phyloP scores from a whole-genome alignment of 225 moss, liverwort and hornwort genomes.

The Polytrichum formosum region DNA sequence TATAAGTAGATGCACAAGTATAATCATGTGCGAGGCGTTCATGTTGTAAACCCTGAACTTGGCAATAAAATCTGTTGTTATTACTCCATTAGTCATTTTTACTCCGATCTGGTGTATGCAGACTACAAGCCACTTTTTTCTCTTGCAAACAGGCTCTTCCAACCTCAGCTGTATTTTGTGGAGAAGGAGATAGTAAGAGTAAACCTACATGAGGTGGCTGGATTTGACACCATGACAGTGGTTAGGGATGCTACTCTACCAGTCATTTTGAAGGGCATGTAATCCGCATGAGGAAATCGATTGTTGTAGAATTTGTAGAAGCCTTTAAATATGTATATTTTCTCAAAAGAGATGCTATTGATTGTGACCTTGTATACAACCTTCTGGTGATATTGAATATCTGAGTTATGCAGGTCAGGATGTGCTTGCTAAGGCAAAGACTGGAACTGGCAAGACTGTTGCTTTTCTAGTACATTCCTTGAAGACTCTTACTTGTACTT shows the following conservation, averaged over 20 bases:
- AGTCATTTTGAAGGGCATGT: constrained; percentile 72
- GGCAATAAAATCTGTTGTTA: too few species aligned
- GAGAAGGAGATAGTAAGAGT: too few species aligned
- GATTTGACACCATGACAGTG: constrained; percentile 88
- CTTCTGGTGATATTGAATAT: neutral
- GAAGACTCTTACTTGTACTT: too few species aligned
- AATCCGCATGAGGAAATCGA: neutral
- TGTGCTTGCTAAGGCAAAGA: constrained; percentile 93
- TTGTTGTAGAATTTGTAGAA: neutral
- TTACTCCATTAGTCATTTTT: too few species aligned
- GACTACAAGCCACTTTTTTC: too few species aligned
- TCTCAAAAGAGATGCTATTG: neutral
- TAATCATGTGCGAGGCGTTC: too few species aligned
- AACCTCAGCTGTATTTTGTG: too few species aligned
- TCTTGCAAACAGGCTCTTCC: too few species aligned
- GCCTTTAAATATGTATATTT: neutral
- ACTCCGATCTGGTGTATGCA: too few species aligned
- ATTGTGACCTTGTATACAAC: neutral
- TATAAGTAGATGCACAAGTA: too few species aligned
- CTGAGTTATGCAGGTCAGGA: constrained; percentile 66
- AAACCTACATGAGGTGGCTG: constrained; percentile 77
- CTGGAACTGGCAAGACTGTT: constrained; percentile 98
- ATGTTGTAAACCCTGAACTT: too few species aligned
- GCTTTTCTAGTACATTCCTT: constrained; percentile 73
- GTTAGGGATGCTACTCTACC: constrained; percentile 89